Base-by-base conservation (phyloP, 208 protist genomes). In the Leptomonas seymouri region DNA sequence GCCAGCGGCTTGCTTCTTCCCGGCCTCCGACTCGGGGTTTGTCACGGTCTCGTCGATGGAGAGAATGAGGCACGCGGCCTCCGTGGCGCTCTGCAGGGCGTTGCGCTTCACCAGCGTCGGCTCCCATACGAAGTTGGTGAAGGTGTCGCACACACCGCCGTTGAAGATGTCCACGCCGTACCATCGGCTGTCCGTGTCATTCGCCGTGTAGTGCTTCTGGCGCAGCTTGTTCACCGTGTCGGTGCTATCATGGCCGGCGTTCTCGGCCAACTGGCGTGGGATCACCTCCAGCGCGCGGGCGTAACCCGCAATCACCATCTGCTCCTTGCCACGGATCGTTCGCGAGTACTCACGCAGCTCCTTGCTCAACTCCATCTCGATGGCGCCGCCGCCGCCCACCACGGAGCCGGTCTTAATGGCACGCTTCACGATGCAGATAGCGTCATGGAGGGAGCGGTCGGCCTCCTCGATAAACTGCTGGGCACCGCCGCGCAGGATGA, bases 381-480 rank as follows among this genome's bases (percentile, higher is more conserved):
- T 97, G 23, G 99, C 99, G 61, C 99, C 99, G 68, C 98, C 99
- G 49, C 99, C 99, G 46, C 99, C 99, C 15, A 99, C 98, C 31
- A 99, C 97, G 23, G 88, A 89, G 48, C 92, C 86, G 56, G 99
- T 98, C 82, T 99, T 98, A 63, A 98, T 80, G 31, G 99, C 97
- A 57, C 99, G 85, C 59, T 98, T 92, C 14, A 99, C 98, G 82
- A 99, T 99, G 97, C 99, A 99, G 83, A 99, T 99, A 31, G 99
- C 98, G 81, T 99, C 99, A 83, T 99, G 99, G 28, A 99, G 93
- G 20, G 99, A 99, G 48, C 99, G 87, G 69, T 99, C 98, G 23
- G 98, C 98, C 85, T 99, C 98, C 62, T 99, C 98, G 74, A 99
- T 99, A 80, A 99, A 99, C 82, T 99, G 98, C 78, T 99, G 97